Evolutionary conservation across 2,329 filamentous ascomycete genomes (phyloP).

Genomic region (Hymenoscyphus linearis): DNA sequence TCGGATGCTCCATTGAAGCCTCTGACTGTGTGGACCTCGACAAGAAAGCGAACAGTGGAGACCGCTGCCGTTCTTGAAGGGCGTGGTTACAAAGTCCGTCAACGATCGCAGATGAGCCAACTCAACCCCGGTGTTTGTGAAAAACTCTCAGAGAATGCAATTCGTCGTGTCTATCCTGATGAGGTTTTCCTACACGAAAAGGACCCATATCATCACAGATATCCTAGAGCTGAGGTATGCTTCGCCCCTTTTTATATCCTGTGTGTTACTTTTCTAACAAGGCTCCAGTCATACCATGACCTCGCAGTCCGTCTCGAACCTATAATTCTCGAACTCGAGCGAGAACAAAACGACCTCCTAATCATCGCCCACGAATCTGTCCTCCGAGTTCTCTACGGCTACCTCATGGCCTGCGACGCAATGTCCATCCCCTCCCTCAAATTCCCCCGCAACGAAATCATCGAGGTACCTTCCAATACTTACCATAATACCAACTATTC

Average conservation of each 20-base stretch:
- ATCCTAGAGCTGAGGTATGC: conserved; percentile 85
- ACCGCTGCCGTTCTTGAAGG: conserved; percentile 78
- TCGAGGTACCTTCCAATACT: conserved; percentile 54
- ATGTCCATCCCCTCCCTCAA: conserved; percentile 88
- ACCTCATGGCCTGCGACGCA: conserved; percentile 97
- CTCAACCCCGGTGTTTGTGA: conserved; percentile 95
- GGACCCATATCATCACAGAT: conserved; percentile 95
- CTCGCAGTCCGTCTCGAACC: conserved; percentile 96
- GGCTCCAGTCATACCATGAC: conserved; percentile 83
- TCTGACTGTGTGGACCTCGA: conserved; percentile 92
- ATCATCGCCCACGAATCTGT: conserved; percentile 98
- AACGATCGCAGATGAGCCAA: conserved; percentile 94
- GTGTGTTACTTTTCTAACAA: conserved; percentile 23
- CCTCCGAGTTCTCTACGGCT: conserved; percentile 92
- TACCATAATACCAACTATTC: neutral
- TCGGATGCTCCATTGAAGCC: conserved; percentile 66
- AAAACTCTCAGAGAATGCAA: conserved; percentile 79
- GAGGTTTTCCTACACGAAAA: conserved; percentile 89
- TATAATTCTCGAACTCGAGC: conserved; percentile 93
- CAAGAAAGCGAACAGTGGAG: conserved; percentile 81
- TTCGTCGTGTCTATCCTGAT: conserved; percentile 77
- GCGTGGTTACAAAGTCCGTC: conserved; percentile 77
- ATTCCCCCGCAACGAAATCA: conserved; percentile 95
- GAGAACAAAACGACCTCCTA: conserved; percentile 94
- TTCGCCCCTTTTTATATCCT: conserved; percentile 9